These are phyloP conservation scores for Talaromyces sp. DNA, from an alignment of 2,329 filamentous ascomycete genomes.

Conservation along the genomic window DNA sequence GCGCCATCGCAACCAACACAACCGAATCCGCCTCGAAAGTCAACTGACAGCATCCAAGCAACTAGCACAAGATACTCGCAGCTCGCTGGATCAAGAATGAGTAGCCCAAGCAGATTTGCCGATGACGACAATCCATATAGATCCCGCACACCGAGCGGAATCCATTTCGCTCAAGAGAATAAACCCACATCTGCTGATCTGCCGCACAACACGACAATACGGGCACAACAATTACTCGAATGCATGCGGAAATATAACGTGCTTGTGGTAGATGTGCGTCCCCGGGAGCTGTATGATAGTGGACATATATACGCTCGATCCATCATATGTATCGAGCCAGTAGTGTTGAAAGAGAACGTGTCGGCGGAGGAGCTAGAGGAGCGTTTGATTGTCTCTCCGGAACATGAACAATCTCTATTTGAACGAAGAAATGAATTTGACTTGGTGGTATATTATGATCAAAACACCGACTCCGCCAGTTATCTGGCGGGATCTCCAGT, in stretches of 20 bases:
- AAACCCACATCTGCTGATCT: slow-evolving; percentile 45
- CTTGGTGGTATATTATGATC: slow-evolving; percentile 85
- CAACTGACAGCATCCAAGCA: slow-evolving; percentile 38
- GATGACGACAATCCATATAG: slow-evolving; percentile 41
- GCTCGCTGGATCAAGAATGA: slow-evolving; percentile 28
- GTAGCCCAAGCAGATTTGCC: slow-evolving; percentile 30
- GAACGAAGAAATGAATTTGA: slow-evolving; percentile 70
- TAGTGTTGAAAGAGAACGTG: slow-evolving; percentile 63
- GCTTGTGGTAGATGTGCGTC: slow-evolving; percentile 79
- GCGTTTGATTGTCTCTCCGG: slow-evolving; percentile 44
- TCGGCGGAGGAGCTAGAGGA: slow-evolving; percentile 59
- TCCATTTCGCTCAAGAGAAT: slow-evolving; percentile 33
- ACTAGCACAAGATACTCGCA: slow-evolving; percentile 34
- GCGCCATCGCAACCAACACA: slow-evolving; percentile 33
- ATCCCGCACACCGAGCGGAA: slow-evolving; percentile 41
- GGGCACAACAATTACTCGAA: slow-evolving; percentile 63
- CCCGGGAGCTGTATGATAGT: slow-evolving; percentile 72
- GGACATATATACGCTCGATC: slow-evolving; percentile 82
- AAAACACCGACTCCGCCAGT: slow-evolving; percentile 54
- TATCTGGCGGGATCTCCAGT: slow-evolving; percentile 50
- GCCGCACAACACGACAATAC: slow-evolving; percentile 57
- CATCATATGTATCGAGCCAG: slow-evolving; percentile 85
- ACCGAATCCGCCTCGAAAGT: slow-evolving; percentile 36
- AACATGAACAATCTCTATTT: slow-evolving; percentile 66
- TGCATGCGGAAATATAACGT: slow-evolving; percentile 63